phyloP scores from a whole-genome alignment of 208 protist species.

The Spongospora subterranea region DNA sequence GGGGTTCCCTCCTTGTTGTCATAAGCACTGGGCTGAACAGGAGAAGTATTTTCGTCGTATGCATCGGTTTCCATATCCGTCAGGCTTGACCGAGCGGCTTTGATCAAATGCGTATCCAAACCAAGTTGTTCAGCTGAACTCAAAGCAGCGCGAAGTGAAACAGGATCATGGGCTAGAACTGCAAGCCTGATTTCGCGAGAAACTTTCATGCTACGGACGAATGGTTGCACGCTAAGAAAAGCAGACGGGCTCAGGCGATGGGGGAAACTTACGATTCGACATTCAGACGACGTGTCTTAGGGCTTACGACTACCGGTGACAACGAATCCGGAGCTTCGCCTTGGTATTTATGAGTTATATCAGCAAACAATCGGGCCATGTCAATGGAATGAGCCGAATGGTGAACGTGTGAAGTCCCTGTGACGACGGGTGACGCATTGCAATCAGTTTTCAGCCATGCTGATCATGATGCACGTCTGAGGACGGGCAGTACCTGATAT shows the following conservation, averaged over 20 bases:
- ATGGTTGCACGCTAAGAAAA: background rate
- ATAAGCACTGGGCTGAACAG: too few species aligned
- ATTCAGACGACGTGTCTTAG: conserved; percentile 10
- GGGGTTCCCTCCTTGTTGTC: too few species aligned
- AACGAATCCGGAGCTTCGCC: background rate
- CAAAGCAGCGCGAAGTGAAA: background rate
- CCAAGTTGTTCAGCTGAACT: background rate
- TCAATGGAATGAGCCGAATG: too few species aligned
- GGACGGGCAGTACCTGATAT: too few species aligned
- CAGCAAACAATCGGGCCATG: conserved; percentile 8
- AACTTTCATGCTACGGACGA: background rate
- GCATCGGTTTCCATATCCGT: conserved; percentile 24
- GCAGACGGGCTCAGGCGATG: background rate
- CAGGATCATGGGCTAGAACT: conserved; percentile 9
- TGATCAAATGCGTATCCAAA: conserved; percentile 40
- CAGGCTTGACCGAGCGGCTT: conserved; percentile 25
- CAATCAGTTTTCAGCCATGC: too few species aligned
- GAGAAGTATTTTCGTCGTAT: conserved; percentile 24
- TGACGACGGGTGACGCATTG: background rate
- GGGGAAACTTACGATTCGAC: background rate
- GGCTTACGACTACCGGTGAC: background rate
- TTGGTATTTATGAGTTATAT: background rate
- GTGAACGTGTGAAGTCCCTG: background rate
- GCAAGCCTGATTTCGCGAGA: conserved; percentile 3
- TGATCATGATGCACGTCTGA: too few species aligned